Evolutionary conservation across 495 filamentous ascomycete species (phyloP).

Genomic region (Aspergillus baeticus): DNA sequence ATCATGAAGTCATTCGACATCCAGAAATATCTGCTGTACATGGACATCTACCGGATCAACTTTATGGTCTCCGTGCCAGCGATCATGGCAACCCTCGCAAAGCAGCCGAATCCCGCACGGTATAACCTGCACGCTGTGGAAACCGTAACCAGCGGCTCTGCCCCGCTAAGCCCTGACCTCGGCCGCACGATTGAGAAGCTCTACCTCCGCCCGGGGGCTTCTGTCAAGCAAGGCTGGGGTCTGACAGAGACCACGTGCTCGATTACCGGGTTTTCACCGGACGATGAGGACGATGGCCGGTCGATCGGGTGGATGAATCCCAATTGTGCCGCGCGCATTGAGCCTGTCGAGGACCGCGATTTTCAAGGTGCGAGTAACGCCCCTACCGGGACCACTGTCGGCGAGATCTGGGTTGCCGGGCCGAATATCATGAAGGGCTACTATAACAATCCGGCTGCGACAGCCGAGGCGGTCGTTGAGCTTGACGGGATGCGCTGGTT

Average conservation of each 20-base stretch:
- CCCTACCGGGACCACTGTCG: not conserved
- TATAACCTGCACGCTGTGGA: constrained; percentile 10
- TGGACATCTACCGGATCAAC: constrained; percentile 11
- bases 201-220: constrained; percentile 6
- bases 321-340: constrained; percentile 5
- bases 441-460: not conserved
- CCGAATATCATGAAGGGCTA: constrained; percentile 14
- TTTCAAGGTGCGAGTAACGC: not conserved
- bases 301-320: constrained; percentile 11
- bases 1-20: constrained; percentile 9
- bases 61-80: constrained; percentile 8
- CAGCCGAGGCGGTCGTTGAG: constrained; percentile 7
- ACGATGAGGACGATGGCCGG: constrained; percentile 6
- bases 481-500: constrained; percentile 3
- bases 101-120: not conserved
- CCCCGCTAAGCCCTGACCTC: constrained; percentile 7
- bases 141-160: constrained; percentile 7
- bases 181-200: constrained; percentile 5
- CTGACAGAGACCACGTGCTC: constrained; percentile 12
- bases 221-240: constrained; percentile 10
- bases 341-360: constrained; percentile 1
- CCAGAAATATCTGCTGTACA: constrained; percentile 4
- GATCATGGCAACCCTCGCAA: constrained; percentile 6
- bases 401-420: constrained; percentile 12
- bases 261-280: constrained; percentile 3